Evolutionary conservation across 2,329 filamentous ascomycete genomes (phyloP).

Genomic region (Neoscytalidium dimidiatum): DNA sequence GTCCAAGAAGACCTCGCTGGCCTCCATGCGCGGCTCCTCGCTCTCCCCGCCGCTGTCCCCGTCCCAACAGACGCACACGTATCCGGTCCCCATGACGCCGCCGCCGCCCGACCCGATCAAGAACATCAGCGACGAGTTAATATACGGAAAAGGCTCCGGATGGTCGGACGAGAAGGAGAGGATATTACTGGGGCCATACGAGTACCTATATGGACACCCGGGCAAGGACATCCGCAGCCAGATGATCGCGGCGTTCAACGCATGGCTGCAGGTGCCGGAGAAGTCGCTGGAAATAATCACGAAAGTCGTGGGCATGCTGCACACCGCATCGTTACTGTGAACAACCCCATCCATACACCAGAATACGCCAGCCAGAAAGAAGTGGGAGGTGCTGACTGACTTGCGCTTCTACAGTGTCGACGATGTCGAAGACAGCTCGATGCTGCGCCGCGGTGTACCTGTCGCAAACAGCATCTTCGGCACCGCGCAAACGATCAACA

Average conservation of each 20-base stretch:
- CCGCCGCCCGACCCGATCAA: constrained; percentile 29
- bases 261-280: constrained; percentile 73
- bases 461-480: constrained; percentile 86
- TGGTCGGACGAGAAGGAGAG: constrained; percentile 78
- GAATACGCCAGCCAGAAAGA: not conserved
- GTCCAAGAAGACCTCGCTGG: constrained; percentile 34
- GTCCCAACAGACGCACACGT: constrained; percentile 24
- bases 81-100: constrained; percentile 34
- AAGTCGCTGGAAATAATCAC: constrained; percentile 74
- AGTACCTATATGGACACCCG: constrained; percentile 76
- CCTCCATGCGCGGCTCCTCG: constrained; percentile 20
- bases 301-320: constrained; percentile 79
- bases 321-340: constrained; percentile 75
- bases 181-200: constrained; percentile 75
- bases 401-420: constrained; percentile 56
- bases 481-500: constrained; percentile 85
- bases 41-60: constrained; percentile 21
- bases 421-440: constrained; percentile 82
- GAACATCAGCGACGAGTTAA: constrained; percentile 39
- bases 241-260: constrained; percentile 79
- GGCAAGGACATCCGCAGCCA: constrained; percentile 84
- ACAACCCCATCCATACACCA: constrained; percentile 15
- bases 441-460: constrained; percentile 75
- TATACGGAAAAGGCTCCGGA: constrained; percentile 44
- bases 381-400: constrained; percentile 21